Percentiles rank a stretch among this genome's conserved stretches.
Conservation (phyloP, 768 basidiomycete genomes). For the Pleurotus platypus region DNA sequence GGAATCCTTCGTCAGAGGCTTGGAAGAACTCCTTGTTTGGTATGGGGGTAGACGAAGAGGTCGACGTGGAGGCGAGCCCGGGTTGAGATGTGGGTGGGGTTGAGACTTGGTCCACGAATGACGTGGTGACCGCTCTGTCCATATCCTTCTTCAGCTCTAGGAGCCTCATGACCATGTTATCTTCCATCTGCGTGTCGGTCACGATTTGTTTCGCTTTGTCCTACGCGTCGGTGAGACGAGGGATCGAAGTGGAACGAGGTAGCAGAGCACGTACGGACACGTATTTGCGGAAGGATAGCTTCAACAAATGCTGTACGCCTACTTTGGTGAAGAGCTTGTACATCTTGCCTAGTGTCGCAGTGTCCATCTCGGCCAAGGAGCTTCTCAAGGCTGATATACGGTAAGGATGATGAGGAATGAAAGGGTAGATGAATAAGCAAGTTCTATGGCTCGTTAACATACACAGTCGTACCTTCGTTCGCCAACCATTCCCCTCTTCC, state of each 20-base stretch:
- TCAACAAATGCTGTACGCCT: slow-evolving; percentile 46
- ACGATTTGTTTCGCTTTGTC: slow-evolving; percentile 61
- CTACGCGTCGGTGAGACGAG: slow-evolving; percentile 27
- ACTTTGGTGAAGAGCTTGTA: slow-evolving; percentile 63
- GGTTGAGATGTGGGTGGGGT: slow-evolving; percentile 10
- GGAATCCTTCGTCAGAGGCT: slow-evolving; percentile 70
- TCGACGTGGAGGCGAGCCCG: background rate
- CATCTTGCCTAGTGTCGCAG: slow-evolving; percentile 43
- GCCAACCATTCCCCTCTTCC: slow-evolving; percentile 37
- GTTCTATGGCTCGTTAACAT: background rate
- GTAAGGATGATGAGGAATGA: background rate
- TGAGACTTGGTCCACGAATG: slow-evolving; percentile 46
- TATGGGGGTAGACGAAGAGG: slow-evolving; percentile 24
- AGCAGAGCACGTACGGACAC: slow-evolving; percentile 43
- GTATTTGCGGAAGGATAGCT: slow-evolving; percentile 57
- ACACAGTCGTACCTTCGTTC: slow-evolving; percentile 22
- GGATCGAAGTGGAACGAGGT: background rate
- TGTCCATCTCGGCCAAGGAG: slow-evolving; percentile 46
- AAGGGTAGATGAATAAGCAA: background rate
- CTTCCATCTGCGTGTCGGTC: slow-evolving; percentile 57
- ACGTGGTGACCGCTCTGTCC: slow-evolving; percentile 42
- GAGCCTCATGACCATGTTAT: slow-evolving; percentile 73
- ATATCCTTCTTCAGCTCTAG: slow-evolving; percentile 63
- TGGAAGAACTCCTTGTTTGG: slow-evolving; percentile 59
- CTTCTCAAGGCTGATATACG: slow-evolving; percentile 44